phyloP scores from a whole-genome alignment of 2,329 filamentous ascomycete genomes.

The Trichophyton schoenleinii region DNA sequence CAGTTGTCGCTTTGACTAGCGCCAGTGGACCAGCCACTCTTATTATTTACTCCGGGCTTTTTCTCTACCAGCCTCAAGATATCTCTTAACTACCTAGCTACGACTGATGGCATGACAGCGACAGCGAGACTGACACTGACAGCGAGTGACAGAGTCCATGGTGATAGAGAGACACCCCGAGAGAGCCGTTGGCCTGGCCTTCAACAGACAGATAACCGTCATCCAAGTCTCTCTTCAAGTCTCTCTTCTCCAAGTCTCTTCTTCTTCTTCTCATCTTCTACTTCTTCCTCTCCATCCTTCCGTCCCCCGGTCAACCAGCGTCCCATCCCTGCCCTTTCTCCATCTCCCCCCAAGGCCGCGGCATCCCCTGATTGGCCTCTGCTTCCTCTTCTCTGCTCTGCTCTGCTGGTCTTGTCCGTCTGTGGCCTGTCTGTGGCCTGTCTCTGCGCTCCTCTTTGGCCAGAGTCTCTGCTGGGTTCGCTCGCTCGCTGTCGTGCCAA shows the following conservation, averaged over 20 bases:
- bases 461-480: not conserved
- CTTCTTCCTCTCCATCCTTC: not conserved
- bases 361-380: not conserved
- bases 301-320: conserved; percentile 1
- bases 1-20: not conserved
- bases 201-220: not conserved
- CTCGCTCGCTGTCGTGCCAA: not conserved
- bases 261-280: not conserved
- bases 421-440: too few species aligned
- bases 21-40: conserved; percentile 1
- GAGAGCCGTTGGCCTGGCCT: not conserved
- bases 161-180: too few species aligned
- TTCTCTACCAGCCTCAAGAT: not conserved
- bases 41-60: not conserved
- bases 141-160: too few species aligned
- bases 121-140: too few species aligned
- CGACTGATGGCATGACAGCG: too few species aligned
- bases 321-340: not conserved
- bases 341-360: not conserved
- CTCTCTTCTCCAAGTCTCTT: not conserved
- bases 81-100: too few species aligned
- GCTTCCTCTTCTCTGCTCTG: not conserved
- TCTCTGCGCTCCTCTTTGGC: not conserved
- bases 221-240: not conserved
- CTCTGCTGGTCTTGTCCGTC: too few species aligned